phyloP scores from a whole-genome alignment of 2,329 filamentous ascomycete species.

The Thielaviopsis euricoi region DNA sequence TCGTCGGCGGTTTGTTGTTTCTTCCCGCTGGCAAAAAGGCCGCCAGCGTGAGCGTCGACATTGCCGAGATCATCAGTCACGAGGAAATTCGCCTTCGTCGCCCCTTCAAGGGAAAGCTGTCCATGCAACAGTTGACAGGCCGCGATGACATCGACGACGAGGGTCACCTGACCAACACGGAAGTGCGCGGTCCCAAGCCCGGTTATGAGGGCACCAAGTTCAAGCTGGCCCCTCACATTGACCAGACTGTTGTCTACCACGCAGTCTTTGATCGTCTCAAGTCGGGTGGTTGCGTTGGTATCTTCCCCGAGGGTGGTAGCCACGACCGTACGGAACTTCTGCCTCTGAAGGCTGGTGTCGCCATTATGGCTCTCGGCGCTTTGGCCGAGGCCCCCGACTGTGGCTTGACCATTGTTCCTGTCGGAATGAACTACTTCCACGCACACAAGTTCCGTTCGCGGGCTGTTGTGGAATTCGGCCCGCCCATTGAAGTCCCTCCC shows the following conservation, averaged over 20 bases:
- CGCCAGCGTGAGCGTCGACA: constrained; percentile 64
- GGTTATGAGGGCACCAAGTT: constrained; percentile 65
- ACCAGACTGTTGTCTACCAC: constrained; percentile 86
- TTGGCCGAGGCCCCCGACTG: constrained; percentile 73
- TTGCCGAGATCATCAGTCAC: constrained; percentile 61
- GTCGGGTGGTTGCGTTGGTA: constrained; percentile 76
- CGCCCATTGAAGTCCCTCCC: constrained; percentile 66
- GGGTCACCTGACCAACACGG: constrained; percentile 42
- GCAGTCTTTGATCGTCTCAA: constrained; percentile 76
- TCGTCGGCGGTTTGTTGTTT: constrained; percentile 70
- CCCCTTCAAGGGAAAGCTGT: constrained; percentile 60
- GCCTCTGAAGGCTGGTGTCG: constrained; percentile 88
- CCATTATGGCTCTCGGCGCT: constrained; percentile 91
- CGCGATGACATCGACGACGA: constrained; percentile 54
- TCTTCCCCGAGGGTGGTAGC: constrained; percentile 93
- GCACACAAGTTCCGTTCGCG: constrained; percentile 95
- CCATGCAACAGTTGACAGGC: constrained; percentile 68
- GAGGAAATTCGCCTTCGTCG: constrained; percentile 79
- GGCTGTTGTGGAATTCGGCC: constrained; percentile 89
- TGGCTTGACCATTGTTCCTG: constrained; percentile 84
- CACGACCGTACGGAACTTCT: constrained; percentile 86
- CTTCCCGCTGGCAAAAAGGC: constrained; percentile 68
- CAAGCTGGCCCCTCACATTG: constrained; percentile 81
- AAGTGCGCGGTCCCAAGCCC: constrained; percentile 35
- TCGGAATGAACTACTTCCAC: constrained; percentile 99